A percentile compares a stretch with the other conserved stretches of the same genome.
Evolutionary conservation across 1,139 yeast genomes (phyloP).

Genomic region (Geotrichum restrictum): DNA sequence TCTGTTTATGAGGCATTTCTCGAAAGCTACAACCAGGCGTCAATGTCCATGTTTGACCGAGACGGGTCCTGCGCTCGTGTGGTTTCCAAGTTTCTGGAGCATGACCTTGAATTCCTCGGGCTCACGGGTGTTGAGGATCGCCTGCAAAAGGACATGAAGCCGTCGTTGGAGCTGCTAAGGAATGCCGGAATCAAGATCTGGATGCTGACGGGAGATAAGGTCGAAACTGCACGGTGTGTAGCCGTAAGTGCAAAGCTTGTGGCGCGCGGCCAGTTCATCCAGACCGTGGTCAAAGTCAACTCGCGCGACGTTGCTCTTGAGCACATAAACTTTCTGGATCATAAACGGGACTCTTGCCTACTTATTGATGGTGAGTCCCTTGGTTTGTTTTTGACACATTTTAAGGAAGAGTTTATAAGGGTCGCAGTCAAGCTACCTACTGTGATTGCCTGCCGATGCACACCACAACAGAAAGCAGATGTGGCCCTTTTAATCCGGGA

Average conservation of each 20-base stretch:
- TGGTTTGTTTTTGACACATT: conserved; percentile 60
- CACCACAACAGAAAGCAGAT: conserved; percentile 98
- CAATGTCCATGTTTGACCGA: conserved; percentile 72
- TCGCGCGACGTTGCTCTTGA: conserved; percentile 52
- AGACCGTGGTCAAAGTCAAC: conserved; percentile 64
- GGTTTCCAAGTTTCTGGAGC: conserved; percentile 67
- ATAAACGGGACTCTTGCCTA: conserved; percentile 69
- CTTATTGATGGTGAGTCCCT: conserved; percentile 93
- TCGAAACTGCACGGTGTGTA: conserved; percentile 96
- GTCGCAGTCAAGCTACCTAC: conserved; percentile 78
- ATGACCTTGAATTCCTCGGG: conserved; percentile 80
- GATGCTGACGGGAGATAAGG: conserved; percentile 99
- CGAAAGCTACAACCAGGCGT: conserved; percentile 63
- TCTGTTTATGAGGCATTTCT: conserved; percentile 60
- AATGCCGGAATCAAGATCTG: conserved; percentile 97
- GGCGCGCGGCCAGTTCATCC: conserved; percentile 89
- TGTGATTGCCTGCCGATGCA: conserved; percentile 95
- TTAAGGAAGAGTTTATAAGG: conserved; percentile 66
- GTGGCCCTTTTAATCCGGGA: conserved; percentile 76
- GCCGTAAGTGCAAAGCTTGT: conserved; percentile 91
- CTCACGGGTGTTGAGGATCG: conserved; percentile 97
- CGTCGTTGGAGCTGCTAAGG: conserved; percentile 83
- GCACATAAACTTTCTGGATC: conserved; percentile 65
- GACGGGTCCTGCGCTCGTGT: conserved; percentile 69
- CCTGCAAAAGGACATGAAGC: conserved; percentile 82